A percentile compares a stretch with the other conserved stretches of the same genome.
Conservation (phyloP, 306 rosid species). For the Cicer arietinum region DNA sequence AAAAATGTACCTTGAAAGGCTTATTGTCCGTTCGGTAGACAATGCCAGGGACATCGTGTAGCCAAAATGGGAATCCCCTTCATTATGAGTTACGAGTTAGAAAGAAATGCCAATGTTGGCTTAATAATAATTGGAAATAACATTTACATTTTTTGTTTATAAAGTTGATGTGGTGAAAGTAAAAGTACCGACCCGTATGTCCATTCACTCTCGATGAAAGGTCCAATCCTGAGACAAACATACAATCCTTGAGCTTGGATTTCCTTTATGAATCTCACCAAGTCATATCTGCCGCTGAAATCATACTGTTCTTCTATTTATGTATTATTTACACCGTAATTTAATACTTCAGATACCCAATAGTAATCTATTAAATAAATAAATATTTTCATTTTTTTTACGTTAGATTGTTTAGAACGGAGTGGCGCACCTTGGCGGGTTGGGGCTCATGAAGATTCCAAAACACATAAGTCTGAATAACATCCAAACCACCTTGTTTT, state of each 20-base stretch:
- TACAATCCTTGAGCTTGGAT: slow-evolving; percentile 75
- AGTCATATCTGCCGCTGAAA: slow-evolving; percentile 68
- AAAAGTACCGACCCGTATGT: slow-evolving; percentile 59
- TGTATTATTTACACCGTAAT: not conserved
- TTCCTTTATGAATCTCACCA: slow-evolving; percentile 74
- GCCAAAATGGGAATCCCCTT: slow-evolving; percentile 92
- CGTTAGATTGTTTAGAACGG: too few species aligned
- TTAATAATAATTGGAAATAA: not conserved
- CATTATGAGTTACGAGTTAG: not conserved
- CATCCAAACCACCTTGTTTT: slow-evolving; percentile 88
- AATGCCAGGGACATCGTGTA: slow-evolving; percentile 75
- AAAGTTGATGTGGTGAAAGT: not conserved
- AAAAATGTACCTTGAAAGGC: slow-evolving; percentile 71
- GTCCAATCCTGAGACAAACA: slow-evolving; percentile 86
- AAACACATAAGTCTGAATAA: slow-evolving; percentile 89
- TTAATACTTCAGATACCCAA: not conserved
- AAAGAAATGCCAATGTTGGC: too few species aligned
- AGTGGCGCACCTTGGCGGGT: slow-evolving; percentile 51
- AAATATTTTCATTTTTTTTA: too few species aligned
- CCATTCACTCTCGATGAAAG: slow-evolving; percentile 93
- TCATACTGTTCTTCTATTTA: slow-evolving; percentile 56
- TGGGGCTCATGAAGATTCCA: slow-evolving; percentile 90
- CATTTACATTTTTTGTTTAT: too few species aligned
- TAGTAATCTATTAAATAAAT: too few species aligned
- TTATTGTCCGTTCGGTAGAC: slow-evolving; percentile 73